Evolutionary conservation across 768 basidiomycete species (phyloP), one percentile per base, ranked within the genome.

Genomic region (Serendipita vermifera): DNA sequence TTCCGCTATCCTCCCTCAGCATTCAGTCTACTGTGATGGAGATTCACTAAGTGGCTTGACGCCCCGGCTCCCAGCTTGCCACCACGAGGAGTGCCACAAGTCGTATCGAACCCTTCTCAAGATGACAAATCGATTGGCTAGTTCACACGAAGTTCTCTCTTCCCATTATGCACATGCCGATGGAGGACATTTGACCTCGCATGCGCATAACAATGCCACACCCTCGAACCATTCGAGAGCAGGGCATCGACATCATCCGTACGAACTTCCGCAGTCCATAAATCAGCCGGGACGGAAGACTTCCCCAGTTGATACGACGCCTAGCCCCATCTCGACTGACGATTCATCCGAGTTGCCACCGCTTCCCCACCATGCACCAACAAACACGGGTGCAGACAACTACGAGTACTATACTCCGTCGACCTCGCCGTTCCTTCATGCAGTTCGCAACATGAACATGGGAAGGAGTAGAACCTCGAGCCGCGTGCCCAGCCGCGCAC

Each of bases 11-110:
- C 27, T 27, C 35, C 9, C 35, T 22, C 46, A 51, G 7, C 46
- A 51, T 31, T 22, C 46, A 5, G 46, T 51, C 9, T 51, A 51
- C 32, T 51, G 46, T 26, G 46, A 51, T 51, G 46, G 46, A 7
- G 33, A 26, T 13, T 24, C 29, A n/a, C 5, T 36, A 4, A 24
- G 48, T 11, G 59, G 59, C 20, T 27, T 55, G 24, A 41, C 43
- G 5, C 67, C 71, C 22, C 63, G 66, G 3, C 70, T 71, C 3
- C 72, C 72, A 11, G 61, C 66, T 6, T 73, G 72, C 56, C 70
- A 71, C 59, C 72, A 73, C 56, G 70, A 72, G 55, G 72, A 73
- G 24, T 73, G 72, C 57, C 72, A 73, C 61, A 70, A 70, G 62
- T 69, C 67, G 29, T 73, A 72, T 59, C 64, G 71, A 14, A 72